Percentiles rank a stretch among this genome's conserved stretches.
These are phyloP conservation scores for Phaeosphaeria sp. DNA, from an alignment of 2,329 filamentous ascomycete species.

Conservation along the genomic window DNA sequence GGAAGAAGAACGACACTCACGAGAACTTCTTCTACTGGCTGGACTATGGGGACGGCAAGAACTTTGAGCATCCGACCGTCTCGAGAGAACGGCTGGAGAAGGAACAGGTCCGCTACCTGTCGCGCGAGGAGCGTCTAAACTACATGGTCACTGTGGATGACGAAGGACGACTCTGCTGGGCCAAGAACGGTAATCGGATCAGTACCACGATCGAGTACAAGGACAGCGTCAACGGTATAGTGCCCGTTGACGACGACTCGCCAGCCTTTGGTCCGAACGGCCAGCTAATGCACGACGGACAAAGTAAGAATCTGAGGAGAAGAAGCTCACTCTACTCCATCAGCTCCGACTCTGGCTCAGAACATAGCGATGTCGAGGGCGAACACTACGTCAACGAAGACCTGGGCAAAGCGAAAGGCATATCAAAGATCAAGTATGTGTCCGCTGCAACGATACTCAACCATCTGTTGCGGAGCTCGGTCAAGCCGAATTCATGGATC, in stretches of 20 bases:
- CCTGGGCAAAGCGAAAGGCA: slow-evolving; percentile 66
- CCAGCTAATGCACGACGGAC: slow-evolving; percentile 28
- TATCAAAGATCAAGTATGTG: slow-evolving; percentile 69
- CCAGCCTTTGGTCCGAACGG: slow-evolving; percentile 49
- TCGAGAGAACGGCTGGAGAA: slow-evolving; percentile 76
- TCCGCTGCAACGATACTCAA: slow-evolving; percentile 78
- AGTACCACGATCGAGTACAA: slow-evolving; percentile 77
- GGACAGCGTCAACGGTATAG: slow-evolving; percentile 75
- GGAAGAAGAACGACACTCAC: slow-evolving; percentile 76
- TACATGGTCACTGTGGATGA: slow-evolving; percentile 80
- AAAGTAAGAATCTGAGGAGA: slow-evolving; percentile 28
- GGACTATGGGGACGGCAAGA: slow-evolving; percentile 77
- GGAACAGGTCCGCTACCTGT: slow-evolving; percentile 84
- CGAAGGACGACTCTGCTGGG: slow-evolving; percentile 82
- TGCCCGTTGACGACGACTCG: slow-evolving; percentile 50
- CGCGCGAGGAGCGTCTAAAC: slow-evolving; percentile 77
- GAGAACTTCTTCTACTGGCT: slow-evolving; percentile 97
- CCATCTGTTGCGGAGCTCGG: slow-evolving; percentile 76
- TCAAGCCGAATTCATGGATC: slow-evolving; percentile 91
- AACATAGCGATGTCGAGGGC: slow-evolving; percentile 65
- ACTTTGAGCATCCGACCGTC: slow-evolving; percentile 73
- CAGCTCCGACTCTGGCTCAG: slow-evolving; percentile 45
- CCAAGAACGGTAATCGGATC: slow-evolving; percentile 79
- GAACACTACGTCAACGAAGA: slow-evolving; percentile 71
- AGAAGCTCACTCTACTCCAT: slow-evolving; percentile 31